These are phyloP conservation scores for Sclerotinia subarctica DNA, from an alignment of 2,329 filamentous ascomycete species.

Conservation along the genomic window DNA sequence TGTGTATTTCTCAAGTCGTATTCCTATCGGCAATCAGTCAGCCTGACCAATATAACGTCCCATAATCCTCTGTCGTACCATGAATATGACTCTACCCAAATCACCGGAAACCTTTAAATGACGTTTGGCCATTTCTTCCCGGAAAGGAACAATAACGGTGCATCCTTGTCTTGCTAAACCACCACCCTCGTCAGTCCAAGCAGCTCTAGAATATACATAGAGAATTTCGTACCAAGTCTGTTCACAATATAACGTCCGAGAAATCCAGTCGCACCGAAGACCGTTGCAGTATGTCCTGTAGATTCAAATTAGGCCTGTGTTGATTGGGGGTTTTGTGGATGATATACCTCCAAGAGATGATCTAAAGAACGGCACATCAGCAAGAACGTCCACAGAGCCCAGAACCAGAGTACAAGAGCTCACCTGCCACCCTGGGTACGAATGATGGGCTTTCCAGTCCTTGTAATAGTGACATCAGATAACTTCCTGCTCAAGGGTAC, in stretches of 20 bases:
- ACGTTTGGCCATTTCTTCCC: conserved; percentile 97
- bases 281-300: conserved; percentile 87
- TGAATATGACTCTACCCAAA: conserved; percentile 81
- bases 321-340: conserved; percentile 12
- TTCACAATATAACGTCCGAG: conserved; percentile 97
- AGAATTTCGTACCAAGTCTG: conserved; percentile 63
- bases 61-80: conserved; percentile 48
- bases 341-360: conserved; percentile 78
- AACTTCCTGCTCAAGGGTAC: conserved; percentile 52
- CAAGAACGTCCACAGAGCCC: conserved; percentile 25
- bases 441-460: conserved; percentile 94
- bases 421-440: conserved; percentile 86
- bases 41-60: background rate
- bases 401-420: conserved; percentile 38
- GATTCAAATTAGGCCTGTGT: conserved; percentile 28
- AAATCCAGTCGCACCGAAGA: conserved; percentile 96
- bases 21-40: conserved; percentile 55
- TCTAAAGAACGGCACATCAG: conserved; percentile 47
- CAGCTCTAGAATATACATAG: background rate
- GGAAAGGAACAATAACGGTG: conserved; percentile 87
- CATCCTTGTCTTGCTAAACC: conserved; percentile 81
- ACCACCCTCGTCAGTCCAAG: conserved; percentile 28
- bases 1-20: conserved; percentile 91
- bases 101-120: conserved; percentile 97
- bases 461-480: conserved; percentile 87